Conservation (phyloP, 139 green algal species). For the Closterium sp. region DNA sequence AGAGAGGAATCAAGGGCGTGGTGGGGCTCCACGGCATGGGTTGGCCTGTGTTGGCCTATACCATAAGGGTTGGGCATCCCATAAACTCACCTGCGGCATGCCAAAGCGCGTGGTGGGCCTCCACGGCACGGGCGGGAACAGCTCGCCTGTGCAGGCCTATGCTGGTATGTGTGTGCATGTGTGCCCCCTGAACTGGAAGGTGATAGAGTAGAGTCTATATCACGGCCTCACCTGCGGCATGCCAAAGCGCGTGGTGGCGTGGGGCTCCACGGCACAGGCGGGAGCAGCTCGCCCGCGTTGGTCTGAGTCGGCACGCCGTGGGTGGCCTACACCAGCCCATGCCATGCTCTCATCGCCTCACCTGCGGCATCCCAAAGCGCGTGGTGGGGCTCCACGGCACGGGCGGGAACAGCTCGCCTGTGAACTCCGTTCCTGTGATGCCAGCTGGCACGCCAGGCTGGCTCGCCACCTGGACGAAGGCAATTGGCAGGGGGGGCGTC, state of each 20-base stretch:
- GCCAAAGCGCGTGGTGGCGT: no score
- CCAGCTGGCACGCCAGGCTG: slow-evolving; percentile 22
- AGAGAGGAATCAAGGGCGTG: no score
- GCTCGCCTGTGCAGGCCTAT: not conserved
- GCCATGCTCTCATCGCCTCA: not conserved
- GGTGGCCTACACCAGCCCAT: no score
- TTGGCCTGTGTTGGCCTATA: no score
- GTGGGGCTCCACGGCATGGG: no score
- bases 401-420: slow-evolving; percentile 31
- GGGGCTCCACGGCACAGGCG: no score
- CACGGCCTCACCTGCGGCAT: no score
- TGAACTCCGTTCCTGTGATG: slow-evolving; percentile 17
- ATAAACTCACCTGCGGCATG: slow-evolving; percentile 31
- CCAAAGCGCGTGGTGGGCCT: not conserved
- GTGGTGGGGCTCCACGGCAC: slow-evolving; percentile 35
- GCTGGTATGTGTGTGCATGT: no score
- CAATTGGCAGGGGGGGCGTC: not conserved
- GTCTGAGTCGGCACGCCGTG: not conserved
- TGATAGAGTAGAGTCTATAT: no score
- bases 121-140: slow-evolving; percentile 26
- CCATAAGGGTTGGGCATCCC: no score
- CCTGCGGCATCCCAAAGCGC: slow-evolving; percentile 30
- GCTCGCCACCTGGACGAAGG: slow-evolving; percentile 15
- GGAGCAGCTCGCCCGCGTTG: no score
- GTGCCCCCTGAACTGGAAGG: no score